Evolutionary conservation across 768 basidiomycete species (phyloP).

Genomic region (Boletus rubropictus): DNA sequence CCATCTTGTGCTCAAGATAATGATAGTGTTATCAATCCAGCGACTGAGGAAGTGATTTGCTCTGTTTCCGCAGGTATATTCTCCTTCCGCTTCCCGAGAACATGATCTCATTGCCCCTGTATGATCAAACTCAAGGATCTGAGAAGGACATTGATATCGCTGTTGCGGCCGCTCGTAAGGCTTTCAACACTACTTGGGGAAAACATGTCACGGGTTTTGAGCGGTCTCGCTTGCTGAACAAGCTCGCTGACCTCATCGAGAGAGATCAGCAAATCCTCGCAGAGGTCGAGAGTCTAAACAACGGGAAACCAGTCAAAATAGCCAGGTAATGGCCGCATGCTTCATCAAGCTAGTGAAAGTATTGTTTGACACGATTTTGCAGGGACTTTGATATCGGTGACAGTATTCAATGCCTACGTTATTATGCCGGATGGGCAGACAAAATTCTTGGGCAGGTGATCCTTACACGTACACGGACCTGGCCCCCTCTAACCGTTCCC

Average conservation of each 20-base stretch:
- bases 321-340: slow-evolving; percentile 39
- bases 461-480: slow-evolving; percentile 2
- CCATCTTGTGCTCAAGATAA: slow-evolving; percentile 12
- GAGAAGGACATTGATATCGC: slow-evolving; percentile 76
- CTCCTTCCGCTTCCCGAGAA: background rate
- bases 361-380: slow-evolving; percentile 1
- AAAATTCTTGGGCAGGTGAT: slow-evolving; percentile 84
- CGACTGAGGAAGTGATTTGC: slow-evolving; percentile 70
- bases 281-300: slow-evolving; percentile 81
- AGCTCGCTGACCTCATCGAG: slow-evolving; percentile 87
- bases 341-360: slow-evolving; percentile 20
- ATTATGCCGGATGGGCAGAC: slow-evolving; percentile 96
- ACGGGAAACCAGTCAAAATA: slow-evolving; percentile 79
- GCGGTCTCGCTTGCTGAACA: slow-evolving; percentile 74
- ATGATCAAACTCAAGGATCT: slow-evolving; percentile 42
- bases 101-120: slow-evolving; percentile 1
- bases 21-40: slow-evolving; percentile 68
- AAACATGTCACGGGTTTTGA: slow-evolving; percentile 81
- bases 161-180: slow-evolving; percentile 74
- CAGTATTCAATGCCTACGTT: slow-evolving; percentile 70
- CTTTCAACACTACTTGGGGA: slow-evolving; percentile 85
- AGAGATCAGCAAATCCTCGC: slow-evolving; percentile 76
- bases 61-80: slow-evolving; percentile 56
- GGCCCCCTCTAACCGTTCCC: slow-evolving; percentile 2
- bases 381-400: slow-evolving; percentile 83